Evolutionary conservation across 2,329 filamentous ascomycete genomes (phyloP).

Genomic region (Mycocentrospora acerina): DNA sequence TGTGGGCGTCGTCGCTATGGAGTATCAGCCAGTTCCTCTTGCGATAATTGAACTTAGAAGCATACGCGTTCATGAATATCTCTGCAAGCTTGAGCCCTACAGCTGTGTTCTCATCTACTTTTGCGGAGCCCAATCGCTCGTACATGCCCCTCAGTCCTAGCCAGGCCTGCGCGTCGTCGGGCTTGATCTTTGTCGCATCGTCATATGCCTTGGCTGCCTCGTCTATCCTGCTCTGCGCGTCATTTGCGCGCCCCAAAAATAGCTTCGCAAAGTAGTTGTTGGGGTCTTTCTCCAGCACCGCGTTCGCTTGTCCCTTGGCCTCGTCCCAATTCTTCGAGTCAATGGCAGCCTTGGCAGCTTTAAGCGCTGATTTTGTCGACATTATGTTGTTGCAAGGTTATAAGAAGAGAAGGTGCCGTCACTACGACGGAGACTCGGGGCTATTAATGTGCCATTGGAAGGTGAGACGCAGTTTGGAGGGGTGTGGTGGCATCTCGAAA

Average conservation of each 20-base stretch:
- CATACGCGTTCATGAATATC: constrained; percentile 60
- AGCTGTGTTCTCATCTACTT: constrained; percentile 71
- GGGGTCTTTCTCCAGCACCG: constrained; percentile 69
- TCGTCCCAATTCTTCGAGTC: constrained; percentile 78
- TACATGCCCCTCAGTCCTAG: constrained; percentile 85
- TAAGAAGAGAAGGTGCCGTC: constrained; percentile 2
- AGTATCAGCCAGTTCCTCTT: too few relatives aligned
- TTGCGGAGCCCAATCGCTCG: constrained; percentile 70
- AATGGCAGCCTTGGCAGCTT: constrained; percentile 76
- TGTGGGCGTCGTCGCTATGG: constrained; percentile 59
- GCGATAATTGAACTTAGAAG: neutral
- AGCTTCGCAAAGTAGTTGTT: constrained; percentile 84
- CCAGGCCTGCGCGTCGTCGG: constrained; percentile 81
- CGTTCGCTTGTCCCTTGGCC: constrained; percentile 68
- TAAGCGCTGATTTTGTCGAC: constrained; percentile 69
- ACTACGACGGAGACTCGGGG: constrained; percentile 11
- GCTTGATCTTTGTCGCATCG: constrained; percentile 69
- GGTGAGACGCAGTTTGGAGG: constrained; percentile 11
- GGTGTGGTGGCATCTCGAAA: constrained; percentile 11
- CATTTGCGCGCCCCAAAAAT: constrained; percentile 83
- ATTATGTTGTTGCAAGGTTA: constrained; percentile 13
- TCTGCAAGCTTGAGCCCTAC: constrained; percentile 73
- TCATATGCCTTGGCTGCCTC: constrained; percentile 77
- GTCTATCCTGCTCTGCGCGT: constrained; percentile 70
- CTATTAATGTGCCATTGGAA: constrained; percentile 25